phyloP scores from a whole-genome alignment of 2,329 filamentous ascomycete genomes.

The Apiospora kogelbergensis region DNA sequence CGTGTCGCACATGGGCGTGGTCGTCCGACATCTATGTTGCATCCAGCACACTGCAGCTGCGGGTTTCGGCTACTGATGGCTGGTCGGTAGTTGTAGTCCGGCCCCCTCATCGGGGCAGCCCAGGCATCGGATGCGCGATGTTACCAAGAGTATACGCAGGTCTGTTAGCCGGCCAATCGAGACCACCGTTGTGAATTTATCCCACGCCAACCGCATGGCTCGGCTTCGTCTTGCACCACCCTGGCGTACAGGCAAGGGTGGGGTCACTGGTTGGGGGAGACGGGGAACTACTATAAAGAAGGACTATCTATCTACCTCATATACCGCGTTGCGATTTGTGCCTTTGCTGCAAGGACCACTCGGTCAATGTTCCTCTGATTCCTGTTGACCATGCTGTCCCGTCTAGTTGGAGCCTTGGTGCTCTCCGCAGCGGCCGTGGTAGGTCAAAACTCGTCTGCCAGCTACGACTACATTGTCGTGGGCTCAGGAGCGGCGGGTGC shows the following conservation, averaged over 20 bases:
- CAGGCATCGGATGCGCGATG: neutral
- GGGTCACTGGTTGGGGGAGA: neutral
- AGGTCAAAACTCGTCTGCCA: neutral
- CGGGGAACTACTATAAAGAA: neutral
- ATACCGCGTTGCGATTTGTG: neutral
- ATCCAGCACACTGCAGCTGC: neutral
- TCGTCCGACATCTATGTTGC: neutral
- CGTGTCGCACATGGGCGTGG: neutral
- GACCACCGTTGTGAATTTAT: neutral
- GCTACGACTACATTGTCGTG: conserved; percentile 36
- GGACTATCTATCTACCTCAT: neutral
- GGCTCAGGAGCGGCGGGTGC: conserved; percentile 56
- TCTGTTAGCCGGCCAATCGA: neutral
- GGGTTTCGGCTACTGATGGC: neutral
- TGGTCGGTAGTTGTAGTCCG: neutral
- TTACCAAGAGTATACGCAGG: neutral
- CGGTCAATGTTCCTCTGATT: neutral
- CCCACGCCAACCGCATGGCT: neutral
- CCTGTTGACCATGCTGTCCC: neutral
- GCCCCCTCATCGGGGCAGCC: neutral
- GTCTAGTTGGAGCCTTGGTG: neutral
- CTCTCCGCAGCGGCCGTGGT: neutral
- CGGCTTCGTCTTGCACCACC: neutral
- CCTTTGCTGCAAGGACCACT: neutral
- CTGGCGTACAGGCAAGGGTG: neutral